Conservation (phyloP, 2,329 filamentous ascomycete genomes). For the Chrysoporthe cubensis region DNA sequence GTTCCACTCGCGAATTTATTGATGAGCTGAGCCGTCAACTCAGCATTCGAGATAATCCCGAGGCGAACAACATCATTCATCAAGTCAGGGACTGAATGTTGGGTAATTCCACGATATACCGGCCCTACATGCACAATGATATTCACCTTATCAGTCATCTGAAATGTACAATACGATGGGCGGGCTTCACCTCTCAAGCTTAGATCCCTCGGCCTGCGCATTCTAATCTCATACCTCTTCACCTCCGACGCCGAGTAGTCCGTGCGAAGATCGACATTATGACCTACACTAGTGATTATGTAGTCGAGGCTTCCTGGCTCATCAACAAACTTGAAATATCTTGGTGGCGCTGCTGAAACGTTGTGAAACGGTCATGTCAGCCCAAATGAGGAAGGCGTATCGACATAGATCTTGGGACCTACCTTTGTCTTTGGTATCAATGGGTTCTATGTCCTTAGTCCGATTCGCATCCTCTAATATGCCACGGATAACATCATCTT, state of each 20-base stretch:
- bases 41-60: neutral
- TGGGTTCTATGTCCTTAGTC: neutral
- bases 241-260: neutral
- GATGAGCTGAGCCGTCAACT: neutral
- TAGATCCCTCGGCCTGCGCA: neutral
- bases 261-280: neutral
- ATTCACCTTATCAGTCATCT: neutral
- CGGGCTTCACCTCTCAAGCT: constrained; percentile 1
- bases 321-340: neutral
- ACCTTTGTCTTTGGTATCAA: neutral
- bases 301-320: neutral
- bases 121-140: neutral
- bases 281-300: neutral
- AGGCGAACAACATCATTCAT: neutral
- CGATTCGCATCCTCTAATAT: neutral
- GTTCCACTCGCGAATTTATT: neutral
- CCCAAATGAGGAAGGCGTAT: neutral
- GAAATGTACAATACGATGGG: neutral
- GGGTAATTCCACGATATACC: neutral
- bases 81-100: neutral
- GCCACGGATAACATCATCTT: neutral
- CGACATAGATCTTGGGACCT: neutral
- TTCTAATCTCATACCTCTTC: neutral
- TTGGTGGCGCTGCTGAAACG: neutral
- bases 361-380: no score